Base-by-base conservation (phyloP, 2,329 filamentous ascomycete genomes). In the Botrytis pseudocinerea region DNA sequence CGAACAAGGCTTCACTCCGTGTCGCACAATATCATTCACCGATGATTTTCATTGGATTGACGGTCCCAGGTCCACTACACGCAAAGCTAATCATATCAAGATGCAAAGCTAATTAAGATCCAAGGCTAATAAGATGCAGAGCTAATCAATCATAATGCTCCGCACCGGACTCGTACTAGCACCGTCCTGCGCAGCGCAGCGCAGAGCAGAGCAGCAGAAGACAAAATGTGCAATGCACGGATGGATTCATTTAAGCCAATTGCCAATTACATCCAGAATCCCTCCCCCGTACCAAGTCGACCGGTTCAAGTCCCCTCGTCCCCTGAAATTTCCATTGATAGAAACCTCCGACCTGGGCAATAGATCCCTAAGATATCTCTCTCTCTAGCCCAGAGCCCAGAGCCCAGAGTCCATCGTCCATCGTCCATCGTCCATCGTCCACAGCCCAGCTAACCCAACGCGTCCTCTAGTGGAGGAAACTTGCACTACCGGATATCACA, bases 271-370 rank as follows among this genome's bases (percentile, higher is more conserved):
- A 44, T 18, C 1, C 42, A 6, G 42, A 20, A 44, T 18, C 1
- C 16, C 16, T 25, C 46, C 46, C 46, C 25, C 25, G 40, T 42
- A 16, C 40, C 16, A 14, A 2, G 48, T 54, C 5, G 62, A 46
- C 62, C 62, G 28, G n/a, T 28, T 3, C 18, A 8, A 22, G 38
- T 38, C 38, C 38, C 38, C 38, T 38, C 38, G 38, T 59, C 57
- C 57, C 62, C 62, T 64, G 62, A 46, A 64, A 64, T 64, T 46
- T 64, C 25, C 35, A 65, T 64, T 35, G 40, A 35, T 46, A 32
- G 40, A 64, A 32, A 64, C 51, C 51, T 54, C 51, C 51, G 51
- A 48, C 46, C 22, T 25, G 46, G 46, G 46, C 25, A 4, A 48
- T 0, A 48, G 46, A 48, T 48, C 46, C 46, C 22, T 48, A 14